phyloP scores from a whole-genome alignment of 495 filamentous ascomycete genomes.

The Penicillium paxilli region DNA sequence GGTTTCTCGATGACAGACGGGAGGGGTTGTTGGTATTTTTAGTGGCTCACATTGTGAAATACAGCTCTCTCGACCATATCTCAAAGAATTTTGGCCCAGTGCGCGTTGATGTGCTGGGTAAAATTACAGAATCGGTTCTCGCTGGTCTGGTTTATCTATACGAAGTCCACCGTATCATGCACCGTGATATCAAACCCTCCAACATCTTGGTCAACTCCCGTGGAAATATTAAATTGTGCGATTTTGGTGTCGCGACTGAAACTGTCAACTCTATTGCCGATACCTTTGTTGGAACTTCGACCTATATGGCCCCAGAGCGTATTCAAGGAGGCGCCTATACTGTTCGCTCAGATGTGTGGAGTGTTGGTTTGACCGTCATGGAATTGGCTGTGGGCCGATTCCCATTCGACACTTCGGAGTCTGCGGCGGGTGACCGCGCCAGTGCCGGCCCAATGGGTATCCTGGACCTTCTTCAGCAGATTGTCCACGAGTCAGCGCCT shows the following conservation, averaged over 20 bases:
- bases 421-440: constrained; percentile 68
- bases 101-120: constrained; percentile 97
- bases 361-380: constrained; percentile 94
- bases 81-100: constrained; percentile 93
- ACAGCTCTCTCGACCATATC: constrained; percentile 88
- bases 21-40: constrained; percentile 3
- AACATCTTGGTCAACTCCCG: constrained; percentile 94
- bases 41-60: constrained; percentile 11
- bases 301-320: constrained; percentile 98
- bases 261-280: constrained; percentile 95
- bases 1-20: no score
- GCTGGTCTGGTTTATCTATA: constrained; percentile 94
- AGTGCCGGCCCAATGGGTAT: constrained; percentile 85
- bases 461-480: constrained; percentile 92
- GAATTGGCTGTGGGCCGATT: constrained; percentile 96
- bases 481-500: constrained; percentile 93
- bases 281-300: constrained; percentile 97
- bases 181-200: constrained; percentile 97
- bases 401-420: constrained; percentile 80
- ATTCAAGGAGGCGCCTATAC: constrained; percentile 97
- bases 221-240: constrained; percentile 94
- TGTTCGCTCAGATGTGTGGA: constrained; percentile 98
- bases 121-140: constrained; percentile 96
- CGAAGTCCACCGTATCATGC: constrained; percentile 92
- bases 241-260: constrained; percentile 96